These are phyloP conservation scores for Lichtheimia ornata DNA, from an alignment of 371 early-diverging fungal genomes.

Conservation along the genomic window DNA sequence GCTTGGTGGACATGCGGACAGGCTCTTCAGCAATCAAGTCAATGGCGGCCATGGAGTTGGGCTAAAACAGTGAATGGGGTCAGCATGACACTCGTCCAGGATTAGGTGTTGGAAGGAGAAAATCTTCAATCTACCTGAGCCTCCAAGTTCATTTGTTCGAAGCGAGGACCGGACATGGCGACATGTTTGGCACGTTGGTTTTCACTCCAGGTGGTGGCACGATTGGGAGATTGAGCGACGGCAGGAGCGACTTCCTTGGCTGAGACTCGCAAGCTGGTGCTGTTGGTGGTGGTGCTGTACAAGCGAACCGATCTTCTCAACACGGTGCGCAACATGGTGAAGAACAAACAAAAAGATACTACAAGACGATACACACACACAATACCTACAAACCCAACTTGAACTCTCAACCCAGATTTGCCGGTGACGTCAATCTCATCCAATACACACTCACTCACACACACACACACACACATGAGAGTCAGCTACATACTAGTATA, in stretches of 20 bases:
- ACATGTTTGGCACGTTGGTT: conserved; percentile 69
- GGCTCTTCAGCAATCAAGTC: conserved; percentile 91
- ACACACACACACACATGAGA: too few species aligned
- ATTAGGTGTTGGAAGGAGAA: not conserved
- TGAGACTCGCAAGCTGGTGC: conserved; percentile 35
- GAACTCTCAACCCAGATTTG: not conserved
- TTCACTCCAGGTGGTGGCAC: conserved; percentile 74
- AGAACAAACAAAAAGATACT: not conserved
- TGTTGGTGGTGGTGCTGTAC: conserved; percentile 34
- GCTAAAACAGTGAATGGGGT: conserved; percentile 52
- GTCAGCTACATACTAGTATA: too few species aligned
- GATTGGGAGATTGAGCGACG: conserved; percentile 75
- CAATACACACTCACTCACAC: too few species aligned
- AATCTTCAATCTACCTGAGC: conserved; percentile 66
- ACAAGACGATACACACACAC: not conserved
- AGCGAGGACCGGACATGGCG: conserved; percentile 85
- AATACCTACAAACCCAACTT: not conserved
- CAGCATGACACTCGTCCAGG: not conserved
- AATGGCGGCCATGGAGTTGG: conserved; percentile 88
- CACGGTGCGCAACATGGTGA: conserved; percentile 10
- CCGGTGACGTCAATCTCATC: not conserved
- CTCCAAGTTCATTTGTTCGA: conserved; percentile 84
- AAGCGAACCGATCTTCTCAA: conserved; percentile 3
- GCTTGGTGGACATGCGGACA: conserved; percentile 70
- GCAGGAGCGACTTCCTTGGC: conserved; percentile 37